Evolutionary conservation across 257 asterid genomes (phyloP).

Genomic region (Jacaranda copaia): DNA sequence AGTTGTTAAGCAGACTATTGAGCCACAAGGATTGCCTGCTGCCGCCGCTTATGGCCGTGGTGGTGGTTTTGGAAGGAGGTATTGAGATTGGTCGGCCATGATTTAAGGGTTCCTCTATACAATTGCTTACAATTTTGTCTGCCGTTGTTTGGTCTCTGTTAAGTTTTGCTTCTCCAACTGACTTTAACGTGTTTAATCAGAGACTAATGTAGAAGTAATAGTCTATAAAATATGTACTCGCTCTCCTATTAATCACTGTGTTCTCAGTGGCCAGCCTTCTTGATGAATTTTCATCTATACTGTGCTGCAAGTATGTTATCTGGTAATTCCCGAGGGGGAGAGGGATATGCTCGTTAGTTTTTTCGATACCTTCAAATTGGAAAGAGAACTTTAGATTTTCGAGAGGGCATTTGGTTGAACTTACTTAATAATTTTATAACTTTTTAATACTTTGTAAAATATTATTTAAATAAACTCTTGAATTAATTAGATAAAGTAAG

Average conservation of each 20-base stretch:
- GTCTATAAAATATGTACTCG: neutral
- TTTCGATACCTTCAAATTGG: too few species aligned
- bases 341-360: neutral
- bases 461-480: too few species aligned
- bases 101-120: neutral
- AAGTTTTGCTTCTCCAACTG: neutral
- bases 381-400: too few species aligned
- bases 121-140: neutral
- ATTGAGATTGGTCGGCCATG: conserved; percentile 15
- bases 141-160: neutral
- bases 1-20: conserved; percentile 45
- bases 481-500: too few species aligned
- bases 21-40: conserved; percentile 38
- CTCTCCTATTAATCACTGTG: neutral
- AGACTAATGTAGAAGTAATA: neutral
- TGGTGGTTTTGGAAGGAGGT: conserved; percentile 48
- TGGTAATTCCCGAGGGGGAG: neutral
- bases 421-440: too few species aligned
- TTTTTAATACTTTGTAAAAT: too few species aligned
- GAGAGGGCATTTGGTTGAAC: too few species aligned
- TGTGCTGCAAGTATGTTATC: neutral
- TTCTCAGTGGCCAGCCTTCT: neutral
- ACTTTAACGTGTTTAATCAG: neutral
- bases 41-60: conserved; percentile 45
- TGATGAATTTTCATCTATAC: neutral